phyloP scores from a whole-genome alignment of 257 asterid species.

The Cordia subcordata region DNA sequence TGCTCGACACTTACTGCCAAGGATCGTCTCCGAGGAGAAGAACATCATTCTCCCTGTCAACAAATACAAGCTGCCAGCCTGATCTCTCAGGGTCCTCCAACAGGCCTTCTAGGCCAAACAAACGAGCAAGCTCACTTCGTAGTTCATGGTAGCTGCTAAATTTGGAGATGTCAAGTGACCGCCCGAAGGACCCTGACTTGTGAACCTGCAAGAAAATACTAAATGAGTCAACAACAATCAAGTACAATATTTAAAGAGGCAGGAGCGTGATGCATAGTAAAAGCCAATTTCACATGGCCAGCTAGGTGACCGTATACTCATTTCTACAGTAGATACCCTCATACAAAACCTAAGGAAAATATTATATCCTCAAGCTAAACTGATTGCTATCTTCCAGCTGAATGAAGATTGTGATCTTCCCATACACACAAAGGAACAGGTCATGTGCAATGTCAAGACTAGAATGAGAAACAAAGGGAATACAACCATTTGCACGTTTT shows the following conservation, averaged over 20 bases:
- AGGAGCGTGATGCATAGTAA: neutral
- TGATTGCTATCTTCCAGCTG: too few relatives aligned
- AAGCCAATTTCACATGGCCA: neutral
- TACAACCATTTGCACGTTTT: neutral
- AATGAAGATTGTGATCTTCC: too few relatives aligned
- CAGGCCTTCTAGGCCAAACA: slow-evolving; percentile 91
- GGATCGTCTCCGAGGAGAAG: slow-evolving; percentile 99
- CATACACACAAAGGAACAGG: too few relatives aligned
- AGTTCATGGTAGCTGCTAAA: slow-evolving; percentile 91
- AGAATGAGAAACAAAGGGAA: too few relatives aligned
- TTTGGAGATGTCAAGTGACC: slow-evolving; percentile 89
- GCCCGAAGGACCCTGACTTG: slow-evolving; percentile 84
- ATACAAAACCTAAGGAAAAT: too few relatives aligned
- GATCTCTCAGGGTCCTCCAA: slow-evolving; percentile 99
- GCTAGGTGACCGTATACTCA: too few relatives aligned
- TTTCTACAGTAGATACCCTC: too few relatives aligned
- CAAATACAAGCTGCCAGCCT: slow-evolving; percentile 99
- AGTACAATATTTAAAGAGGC: neutral
- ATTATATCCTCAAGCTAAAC: too few relatives aligned
- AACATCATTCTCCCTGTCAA: slow-evolving; percentile 93
- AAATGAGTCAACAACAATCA: neutral
- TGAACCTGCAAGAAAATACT: slow-evolving; percentile 63
- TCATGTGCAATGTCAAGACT: too few relatives aligned
- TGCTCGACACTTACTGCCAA: slow-evolving; percentile 75
- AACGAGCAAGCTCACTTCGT: slow-evolving; percentile 81